Conservation (phyloP, 1,284 basidiomycete species). For the Puccinia brachypodii region DNA sequence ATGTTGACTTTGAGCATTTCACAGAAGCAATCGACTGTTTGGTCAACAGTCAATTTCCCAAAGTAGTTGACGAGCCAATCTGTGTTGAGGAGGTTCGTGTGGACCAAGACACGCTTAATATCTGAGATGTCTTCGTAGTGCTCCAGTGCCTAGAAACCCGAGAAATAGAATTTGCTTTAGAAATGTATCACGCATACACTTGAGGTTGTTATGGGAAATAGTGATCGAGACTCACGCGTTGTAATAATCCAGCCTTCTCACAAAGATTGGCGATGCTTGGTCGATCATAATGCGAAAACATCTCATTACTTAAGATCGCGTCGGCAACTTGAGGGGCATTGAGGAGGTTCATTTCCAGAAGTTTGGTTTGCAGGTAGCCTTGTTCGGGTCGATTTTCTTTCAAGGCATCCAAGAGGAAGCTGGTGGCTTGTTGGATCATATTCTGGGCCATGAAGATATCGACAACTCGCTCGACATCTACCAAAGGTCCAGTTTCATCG, state of each 20-base stretch:
- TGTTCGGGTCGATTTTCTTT: slow-evolving; percentile 99
- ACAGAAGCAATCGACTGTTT: slow-evolving; percentile 91
- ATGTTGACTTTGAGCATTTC: slow-evolving; percentile 98
- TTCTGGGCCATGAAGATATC: slow-evolving; percentile 99
- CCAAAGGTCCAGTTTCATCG: slow-evolving; percentile 86
- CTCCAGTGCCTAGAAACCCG: slow-evolving; percentile 75
- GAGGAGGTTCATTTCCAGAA: slow-evolving; percentile 97
- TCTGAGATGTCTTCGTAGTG: slow-evolving; percentile 97
- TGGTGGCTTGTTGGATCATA: slow-evolving; percentile 99
- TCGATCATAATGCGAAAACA: slow-evolving; percentile 96
- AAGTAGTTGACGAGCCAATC: slow-evolving; percentile 99
- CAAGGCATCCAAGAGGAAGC: slow-evolving; percentile 95
- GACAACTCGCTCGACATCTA: slow-evolving; percentile 90
- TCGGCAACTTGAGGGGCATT: slow-evolving; percentile 99
- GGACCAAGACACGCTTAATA: slow-evolving; percentile 97
- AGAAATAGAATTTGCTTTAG: neutral
- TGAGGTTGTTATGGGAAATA: neutral
- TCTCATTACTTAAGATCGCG: slow-evolving; percentile 97
- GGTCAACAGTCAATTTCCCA: slow-evolving; percentile 95
- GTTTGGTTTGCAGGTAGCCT: slow-evolving; percentile 88
- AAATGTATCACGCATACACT: neutral
- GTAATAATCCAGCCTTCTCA: slow-evolving; percentile 94
- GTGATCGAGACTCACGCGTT: slow-evolving; percentile 61
- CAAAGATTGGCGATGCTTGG: slow-evolving; percentile 97
- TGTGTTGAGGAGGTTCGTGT: slow-evolving; percentile 79